Conservation (phyloP, 768 basidiomycete genomes). For the Auricularia sp. region DNA sequence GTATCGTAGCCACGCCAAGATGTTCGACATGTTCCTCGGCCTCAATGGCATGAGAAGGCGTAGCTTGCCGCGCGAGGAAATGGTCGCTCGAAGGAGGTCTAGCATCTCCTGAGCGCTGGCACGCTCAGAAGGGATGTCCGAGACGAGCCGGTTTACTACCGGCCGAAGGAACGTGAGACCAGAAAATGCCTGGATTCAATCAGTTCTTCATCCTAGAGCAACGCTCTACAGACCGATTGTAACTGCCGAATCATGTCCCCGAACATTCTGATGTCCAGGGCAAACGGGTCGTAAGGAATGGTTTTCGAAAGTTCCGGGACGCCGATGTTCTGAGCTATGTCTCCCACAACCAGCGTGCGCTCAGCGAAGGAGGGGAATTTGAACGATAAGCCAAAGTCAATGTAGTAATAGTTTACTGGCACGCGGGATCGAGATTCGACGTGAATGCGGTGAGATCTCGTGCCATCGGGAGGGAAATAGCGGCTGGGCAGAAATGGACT, state of each 20-base stretch:
- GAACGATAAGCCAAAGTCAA: conserved; percentile 19
- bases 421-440: not conserved
- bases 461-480: not conserved
- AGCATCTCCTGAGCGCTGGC: not conserved
- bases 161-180: not conserved
- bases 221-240: not conserved
- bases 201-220: not conserved
- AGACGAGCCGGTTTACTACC: not conserved
- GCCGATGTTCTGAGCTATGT: conserved; percentile 8
- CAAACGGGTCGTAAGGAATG: conserved; percentile 17
- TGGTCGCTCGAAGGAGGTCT: too few relatives aligned
- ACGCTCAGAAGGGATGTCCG: not conserved
- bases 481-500: not conserved
- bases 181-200: not conserved
- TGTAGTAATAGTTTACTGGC: conserved; percentile 16
- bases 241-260: not conserved
- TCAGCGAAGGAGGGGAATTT: conserved; percentile 4
- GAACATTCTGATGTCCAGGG: conserved; percentile 11
- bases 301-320: conserved; percentile 12
- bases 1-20: too few relatives aligned
- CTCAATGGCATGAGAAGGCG: too few relatives aligned
- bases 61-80: too few relatives aligned
- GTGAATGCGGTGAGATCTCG: not conserved
- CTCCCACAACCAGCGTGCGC: conserved; percentile 9
- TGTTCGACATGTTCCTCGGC: too few relatives aligned